Evolutionary conservation across 805 yeast species (phyloP).

Genomic region (Candida alai): DNA sequence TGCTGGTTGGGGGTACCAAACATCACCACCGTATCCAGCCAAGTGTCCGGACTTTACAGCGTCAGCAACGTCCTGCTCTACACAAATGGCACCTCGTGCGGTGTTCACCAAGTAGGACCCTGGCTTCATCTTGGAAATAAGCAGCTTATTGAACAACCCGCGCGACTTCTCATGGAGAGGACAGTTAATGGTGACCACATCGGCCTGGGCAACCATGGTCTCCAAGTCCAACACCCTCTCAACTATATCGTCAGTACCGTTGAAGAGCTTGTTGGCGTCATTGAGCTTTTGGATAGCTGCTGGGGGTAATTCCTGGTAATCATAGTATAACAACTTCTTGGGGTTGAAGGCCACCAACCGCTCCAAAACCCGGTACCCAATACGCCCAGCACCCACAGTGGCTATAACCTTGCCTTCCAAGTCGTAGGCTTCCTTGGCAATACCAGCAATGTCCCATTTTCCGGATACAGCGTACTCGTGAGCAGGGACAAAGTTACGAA

Average conservation of each 20-base stretch:
- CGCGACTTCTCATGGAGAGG: slow-evolving; percentile 70
- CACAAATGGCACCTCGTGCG: slow-evolving; percentile 79
- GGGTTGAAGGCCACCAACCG: slow-evolving; percentile 71
- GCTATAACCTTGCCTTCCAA: slow-evolving; percentile 72
- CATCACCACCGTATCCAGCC: slow-evolving; percentile 83
- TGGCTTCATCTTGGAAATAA: slow-evolving; percentile 64
- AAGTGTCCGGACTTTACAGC: slow-evolving; percentile 67
- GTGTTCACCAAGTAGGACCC: slow-evolving; percentile 76
- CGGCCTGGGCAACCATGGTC: slow-evolving; percentile 64
- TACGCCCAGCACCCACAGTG: slow-evolving; percentile 82
- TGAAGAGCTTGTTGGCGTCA: slow-evolving; percentile 31
- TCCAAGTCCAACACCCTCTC: slow-evolving; percentile 57
- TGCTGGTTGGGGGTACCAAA: slow-evolving; percentile 84
- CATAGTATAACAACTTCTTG: slow-evolving; percentile 68
- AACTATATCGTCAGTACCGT: slow-evolving; percentile 53
- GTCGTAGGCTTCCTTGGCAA: slow-evolving; percentile 71
- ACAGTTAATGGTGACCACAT: slow-evolving; percentile 71
- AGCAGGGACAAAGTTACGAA: slow-evolving; percentile 76
- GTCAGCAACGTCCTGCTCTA: slow-evolving; percentile 68
- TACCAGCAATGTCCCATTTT: slow-evolving; percentile 75
- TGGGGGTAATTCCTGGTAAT: slow-evolving; percentile 63
- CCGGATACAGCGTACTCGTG: slow-evolving; percentile 61
- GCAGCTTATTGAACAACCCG: slow-evolving; percentile 64
- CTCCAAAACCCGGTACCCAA: slow-evolving; percentile 72
- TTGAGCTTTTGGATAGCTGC: slow-evolving; percentile 43